Base-by-base conservation (phyloP, 495 filamentous ascomycete genomes). In the Penicillium coprophilum region DNA sequence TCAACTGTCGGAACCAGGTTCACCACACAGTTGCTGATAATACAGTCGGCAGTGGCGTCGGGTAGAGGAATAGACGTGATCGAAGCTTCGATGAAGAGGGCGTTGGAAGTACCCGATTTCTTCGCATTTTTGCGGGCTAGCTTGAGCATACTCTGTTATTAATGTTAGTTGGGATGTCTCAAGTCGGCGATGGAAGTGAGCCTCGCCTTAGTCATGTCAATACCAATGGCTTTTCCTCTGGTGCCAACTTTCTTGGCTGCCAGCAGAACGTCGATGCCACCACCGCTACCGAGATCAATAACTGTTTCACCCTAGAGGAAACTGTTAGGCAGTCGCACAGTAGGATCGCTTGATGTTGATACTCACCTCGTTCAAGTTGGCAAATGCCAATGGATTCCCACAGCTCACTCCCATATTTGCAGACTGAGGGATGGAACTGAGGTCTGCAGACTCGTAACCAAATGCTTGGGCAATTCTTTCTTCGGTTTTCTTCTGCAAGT, bases 391-490 rank as follows among this genome's bases (percentile, higher is more conserved):
- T 0, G 86, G 85, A 49, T 89, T 88, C 5, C 87, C 86, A 59
- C 86, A 88, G 68, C 83, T 83, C 0, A 87, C 61, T n/a, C 85
- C 85, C 3, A 87, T 70, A 55, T 88, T 88, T 32, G 86, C 70
- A 20, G 73, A 78, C 36, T 77, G 61, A n/a, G 85, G 84, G 38
- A 83, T 76, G 43, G 62, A 67, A 34, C 68, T 57, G 3, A 88
- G 75, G 19, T 88, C 82, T 21, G 77, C 77, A 23, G 64, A 58
- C 34, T 69, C 67, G 64, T 89, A 88, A 24, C 86, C 85, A 56
- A 88, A 86, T 0, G 84, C 77, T 46, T 69, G 68, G 39, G 85
- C 85, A 19, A 87, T 76, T 7, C 67, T 61, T 46, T 66, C 57
- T 48, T 76, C 74, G 43, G 76, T 21, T 20, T 34, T 50, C 11